Conservation (phyloP, 2,329 filamentous ascomycete genomes). For the Grosmannia clavigera region DNA sequence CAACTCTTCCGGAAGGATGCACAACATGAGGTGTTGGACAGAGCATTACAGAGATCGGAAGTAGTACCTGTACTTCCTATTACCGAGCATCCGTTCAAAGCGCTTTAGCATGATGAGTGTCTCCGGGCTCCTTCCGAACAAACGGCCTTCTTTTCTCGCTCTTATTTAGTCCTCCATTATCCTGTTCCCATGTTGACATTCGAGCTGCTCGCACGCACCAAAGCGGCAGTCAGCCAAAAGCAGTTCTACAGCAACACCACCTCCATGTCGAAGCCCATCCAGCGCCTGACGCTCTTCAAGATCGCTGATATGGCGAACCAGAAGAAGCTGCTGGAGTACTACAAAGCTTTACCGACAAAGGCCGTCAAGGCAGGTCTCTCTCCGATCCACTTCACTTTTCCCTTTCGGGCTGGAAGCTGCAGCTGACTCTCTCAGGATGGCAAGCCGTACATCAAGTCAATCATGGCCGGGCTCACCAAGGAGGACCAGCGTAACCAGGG, state of each 20-base stretch:
- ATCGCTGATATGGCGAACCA: neutral
- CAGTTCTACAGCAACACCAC: neutral
- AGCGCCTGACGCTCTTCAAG: neutral
- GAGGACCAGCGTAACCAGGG: conserved; percentile 51
- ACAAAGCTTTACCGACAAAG: neutral
- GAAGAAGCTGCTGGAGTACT: neutral
- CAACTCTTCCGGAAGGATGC: neutral
- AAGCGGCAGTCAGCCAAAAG: neutral
- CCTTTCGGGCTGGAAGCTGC: neutral
- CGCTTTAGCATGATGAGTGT: neutral
- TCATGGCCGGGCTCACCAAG: conserved; percentile 32
- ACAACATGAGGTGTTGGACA: neutral
- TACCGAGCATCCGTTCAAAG: neutral
- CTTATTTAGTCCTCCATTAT: neutral
- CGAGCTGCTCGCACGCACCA: neutral
- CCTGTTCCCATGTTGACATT: neutral
- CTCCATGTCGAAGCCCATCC: neutral
- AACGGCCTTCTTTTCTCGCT: neutral
- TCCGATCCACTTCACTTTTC: neutral
- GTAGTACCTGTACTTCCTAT: neutral
- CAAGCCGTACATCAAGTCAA: conserved; percentile 54
- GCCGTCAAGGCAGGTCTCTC: neutral
- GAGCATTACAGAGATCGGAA: neutral
- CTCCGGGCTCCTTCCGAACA: neutral
- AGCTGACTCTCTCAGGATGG: conserved; percentile 33